These are phyloP conservation scores for Wickerhamomyces silvicola DNA, from an alignment of 805 yeast genomes.

Conservation along the genomic window DNA sequence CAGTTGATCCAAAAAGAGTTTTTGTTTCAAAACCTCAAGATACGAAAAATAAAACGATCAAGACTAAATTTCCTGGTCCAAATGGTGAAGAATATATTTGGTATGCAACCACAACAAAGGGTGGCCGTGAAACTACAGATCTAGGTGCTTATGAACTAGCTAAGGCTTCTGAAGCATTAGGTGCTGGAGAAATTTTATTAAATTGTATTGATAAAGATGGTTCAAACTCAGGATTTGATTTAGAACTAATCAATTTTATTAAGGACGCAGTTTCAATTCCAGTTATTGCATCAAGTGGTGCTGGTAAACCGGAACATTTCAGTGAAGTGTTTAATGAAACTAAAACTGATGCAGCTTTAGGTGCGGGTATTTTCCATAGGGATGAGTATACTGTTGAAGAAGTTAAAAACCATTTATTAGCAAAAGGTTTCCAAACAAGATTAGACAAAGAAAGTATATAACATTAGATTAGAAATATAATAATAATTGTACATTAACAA, in stretches of 20 bases:
- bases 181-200: constrained; percentile 92
- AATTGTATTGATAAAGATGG: constrained; percentile 98
- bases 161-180: constrained; percentile 81
- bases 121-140: constrained; percentile 89
- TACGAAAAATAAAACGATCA: constrained; percentile 56
- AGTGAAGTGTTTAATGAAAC: constrained; percentile 80
- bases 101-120: constrained; percentile 94
- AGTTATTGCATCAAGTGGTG: constrained; percentile 96
- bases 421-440: constrained; percentile 67
- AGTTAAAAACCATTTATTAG: constrained; percentile 63
- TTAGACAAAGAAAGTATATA: constrained; percentile 33
- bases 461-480: too few species aligned
- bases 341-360: constrained; percentile 90
- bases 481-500: too few species aligned
- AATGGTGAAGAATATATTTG: constrained; percentile 84
- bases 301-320: constrained; percentile 90
- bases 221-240: constrained; percentile 87
- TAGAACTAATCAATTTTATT: constrained; percentile 75
- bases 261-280: constrained; percentile 78
- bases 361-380: constrained; percentile 98
- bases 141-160: constrained; percentile 89
- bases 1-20: constrained; percentile 93
- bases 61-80: constrained; percentile 70
- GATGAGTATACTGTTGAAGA: constrained; percentile 84
- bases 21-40: constrained; percentile 60